Evolutionary conservation across 164 flowering plant species (phyloP), one percentile per base, ranked within the genome.

Genomic region (Aristolochia contorta): DNA sequence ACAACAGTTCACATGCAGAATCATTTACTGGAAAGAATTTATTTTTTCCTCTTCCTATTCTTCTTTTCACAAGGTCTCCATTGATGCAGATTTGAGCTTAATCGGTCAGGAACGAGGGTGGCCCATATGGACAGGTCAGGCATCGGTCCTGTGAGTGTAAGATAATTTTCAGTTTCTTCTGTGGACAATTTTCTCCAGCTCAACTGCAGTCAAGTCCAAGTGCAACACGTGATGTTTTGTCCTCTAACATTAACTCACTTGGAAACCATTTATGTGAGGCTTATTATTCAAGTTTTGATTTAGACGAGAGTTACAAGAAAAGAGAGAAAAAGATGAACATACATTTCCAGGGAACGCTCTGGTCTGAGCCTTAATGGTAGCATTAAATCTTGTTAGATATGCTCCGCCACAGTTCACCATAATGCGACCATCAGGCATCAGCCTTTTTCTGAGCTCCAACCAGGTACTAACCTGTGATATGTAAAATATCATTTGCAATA

Each of bases 341-440:
- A 84, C 89, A 63, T 80, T 76, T 51, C 76, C 84, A 25, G 86
- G 81, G 71, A 87, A 87, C 60, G 86, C 89, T 63, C 69, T 22
- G 55, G 74, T 72, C 48, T 87, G 45, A 57, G 87, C 84, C 72
- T 68, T 70, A 52, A 87, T 70, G 1, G 87, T 76, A 16, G 81
- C 72, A 73, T 86, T 84, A 57, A 55, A 67, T 43, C 59, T 25
- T 64, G 52, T 69, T 27, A 43, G 41, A 66, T 61, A 57, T 48
- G 71, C 57, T 20, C 81, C 89, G 57, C 86, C 96, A 71, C 97
- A 91, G 58, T 91, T 91, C 64, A 91, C 88, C 91, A 91, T 91
- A 52, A 88, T 56, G 21, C 97, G 86, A 16, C 97, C 97, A 61
- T 78, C 71, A 1, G 86, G 77, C 84, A 83, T 80, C 71, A 91